Evolutionary conservation across 1,139 yeast species (phyloP), one percentile per base, ranked within the genome.

Genomic region (Candida tetrigidarum): DNA sequence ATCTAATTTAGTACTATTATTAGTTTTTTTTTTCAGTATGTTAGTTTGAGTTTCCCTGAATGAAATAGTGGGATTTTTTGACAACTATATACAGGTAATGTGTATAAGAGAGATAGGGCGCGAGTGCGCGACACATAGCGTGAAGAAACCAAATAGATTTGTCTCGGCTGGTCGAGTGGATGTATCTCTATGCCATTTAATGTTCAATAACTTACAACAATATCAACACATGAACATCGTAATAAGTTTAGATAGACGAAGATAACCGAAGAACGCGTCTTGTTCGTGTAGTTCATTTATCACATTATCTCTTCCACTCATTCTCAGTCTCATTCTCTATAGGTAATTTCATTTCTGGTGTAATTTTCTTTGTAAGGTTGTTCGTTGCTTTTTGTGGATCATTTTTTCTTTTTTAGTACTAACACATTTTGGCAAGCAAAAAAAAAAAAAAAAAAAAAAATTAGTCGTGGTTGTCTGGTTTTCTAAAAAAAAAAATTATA

Each of bases 361-460:
- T 28, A 10, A 10, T 16, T n/a, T 8, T 15, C 32, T 14, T 28
- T 28, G 10, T 16, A 28, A 12, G n/a, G n/a, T n/a, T n/a, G n/a
- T n/a, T n/a, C n/a, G n/a, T n/a, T n/a, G n/a, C n/a, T n/a, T n/a
- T n/a, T n/a, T n/a, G n/a, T n/a, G n/a, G n/a, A n/a, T n/a, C n/a
- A n/a, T n/a, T n/a, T n/a, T n/a, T n/a, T n/a, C n/a, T n/a, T n/a
- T n/a, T n/a, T n/a, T n/a, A n/a, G n/a, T n/a, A n/a, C n/a, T n/a
- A n/a, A n/a, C n/a, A n/a, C n/a, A n/a, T n/a, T 28, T 28, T 28
- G 19, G 4, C 32, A n/a, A 8, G 9, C 5, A 26, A 26, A 26
- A 32, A 32, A 32, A 27, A 27, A 27, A 27, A 27, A 27, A n/a
- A 28, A 28, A 28, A 28, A 28, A 28, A 28, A 14, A 14, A 28